phyloP scores from a whole-genome alignment of 1,139 yeast genomes.

The Hansenula anomala region DNA sequence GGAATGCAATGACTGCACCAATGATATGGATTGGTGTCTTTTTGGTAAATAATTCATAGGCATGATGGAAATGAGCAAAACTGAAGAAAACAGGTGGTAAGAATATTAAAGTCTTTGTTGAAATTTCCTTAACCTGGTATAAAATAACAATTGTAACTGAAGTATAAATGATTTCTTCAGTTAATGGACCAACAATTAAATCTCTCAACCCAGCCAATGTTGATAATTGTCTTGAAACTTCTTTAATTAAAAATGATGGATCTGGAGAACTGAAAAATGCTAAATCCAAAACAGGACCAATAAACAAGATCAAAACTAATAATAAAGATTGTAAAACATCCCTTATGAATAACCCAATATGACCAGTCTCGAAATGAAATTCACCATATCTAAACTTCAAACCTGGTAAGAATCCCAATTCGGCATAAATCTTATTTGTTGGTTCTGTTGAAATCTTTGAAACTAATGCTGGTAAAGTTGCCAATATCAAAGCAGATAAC shows the following conservation, averaged over 20 bases:
- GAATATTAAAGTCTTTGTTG: slow-evolving; percentile 27
- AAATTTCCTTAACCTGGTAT: slow-evolving; percentile 25
- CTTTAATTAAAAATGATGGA: slow-evolving; percentile 18
- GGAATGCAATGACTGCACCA: slow-evolving; percentile 44
- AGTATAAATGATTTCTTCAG: slow-evolving; percentile 84
- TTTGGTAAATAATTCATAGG: slow-evolving; percentile 42
- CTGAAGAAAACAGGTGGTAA: slow-evolving; percentile 76
- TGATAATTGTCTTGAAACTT: slow-evolving; percentile 22
- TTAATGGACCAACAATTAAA: slow-evolving; percentile 72
- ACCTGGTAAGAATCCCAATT: slow-evolving; percentile 28
- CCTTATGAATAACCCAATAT: slow-evolving; percentile 13
- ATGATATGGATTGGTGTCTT: slow-evolving; percentile 30
- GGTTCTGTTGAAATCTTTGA: slow-evolving; percentile 7
- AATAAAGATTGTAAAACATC: slow-evolving; percentile 26
- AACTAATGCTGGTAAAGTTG: slow-evolving; percentile 25
- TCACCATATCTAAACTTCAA: slow-evolving; percentile 6
- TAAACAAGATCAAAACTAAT: slow-evolving; percentile 41
- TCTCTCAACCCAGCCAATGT: slow-evolving; percentile 56
- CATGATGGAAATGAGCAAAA: slow-evolving; percentile 90
- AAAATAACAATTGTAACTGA: slow-evolving; percentile 48
- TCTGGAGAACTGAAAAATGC: slow-evolving; percentile 21
- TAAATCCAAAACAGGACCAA: slow-evolving; percentile 55
- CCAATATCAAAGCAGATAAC: slow-evolving; percentile 23
- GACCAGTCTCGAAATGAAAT: slow-evolving; percentile 6
- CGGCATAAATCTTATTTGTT: slow-evolving; percentile 10